phyloP scores from a whole-genome alignment of 345 rosid genomes.

The Sisymbrium altissimum region DNA sequence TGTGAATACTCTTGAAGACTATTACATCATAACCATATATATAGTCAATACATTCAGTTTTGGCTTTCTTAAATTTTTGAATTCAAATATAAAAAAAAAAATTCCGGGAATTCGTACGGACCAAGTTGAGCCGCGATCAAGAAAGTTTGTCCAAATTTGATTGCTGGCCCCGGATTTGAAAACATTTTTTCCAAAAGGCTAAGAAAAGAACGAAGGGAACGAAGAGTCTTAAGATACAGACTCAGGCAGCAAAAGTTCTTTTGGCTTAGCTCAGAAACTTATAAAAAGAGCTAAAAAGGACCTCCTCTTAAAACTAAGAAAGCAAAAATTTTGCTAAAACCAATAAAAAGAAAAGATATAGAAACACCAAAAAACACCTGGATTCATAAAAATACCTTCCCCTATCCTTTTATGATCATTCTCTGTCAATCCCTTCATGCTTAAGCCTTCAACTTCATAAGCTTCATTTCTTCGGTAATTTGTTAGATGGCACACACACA shows the following conservation, averaged over 20 bases:
- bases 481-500: conserved; percentile 20
- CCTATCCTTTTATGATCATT: conserved; percentile 19
- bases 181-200: conserved; percentile 23
- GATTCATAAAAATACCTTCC: conserved; percentile 17
- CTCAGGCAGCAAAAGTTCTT: conserved; percentile 30
- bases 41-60: neutral
- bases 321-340: conserved; percentile 8
- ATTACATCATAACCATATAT: neutral
- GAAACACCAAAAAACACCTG: conserved; percentile 29
- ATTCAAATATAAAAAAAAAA: neutral
- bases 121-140: neutral
- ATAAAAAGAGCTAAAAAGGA: conserved; percentile 21
- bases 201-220: conserved; percentile 14
- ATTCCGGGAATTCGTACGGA: neutral
- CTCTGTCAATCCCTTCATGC: conserved; percentile 11
- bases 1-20: neutral
- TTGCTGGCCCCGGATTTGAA: conserved; percentile 12
- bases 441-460: conserved; percentile 25
- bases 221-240: conserved; percentile 34
- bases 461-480: conserved; percentile 18
- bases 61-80: neutral
- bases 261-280: conserved; percentile 26
- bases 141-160: conserved; percentile 14
- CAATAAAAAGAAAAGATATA: neutral
- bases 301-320: conserved; percentile 25